Percentiles rank a stretch among this genome's conserved stretches.
Evolutionary conservation across 352 stramenopile genomes (phyloP).

Genomic region (Globisporangium polare): DNA sequence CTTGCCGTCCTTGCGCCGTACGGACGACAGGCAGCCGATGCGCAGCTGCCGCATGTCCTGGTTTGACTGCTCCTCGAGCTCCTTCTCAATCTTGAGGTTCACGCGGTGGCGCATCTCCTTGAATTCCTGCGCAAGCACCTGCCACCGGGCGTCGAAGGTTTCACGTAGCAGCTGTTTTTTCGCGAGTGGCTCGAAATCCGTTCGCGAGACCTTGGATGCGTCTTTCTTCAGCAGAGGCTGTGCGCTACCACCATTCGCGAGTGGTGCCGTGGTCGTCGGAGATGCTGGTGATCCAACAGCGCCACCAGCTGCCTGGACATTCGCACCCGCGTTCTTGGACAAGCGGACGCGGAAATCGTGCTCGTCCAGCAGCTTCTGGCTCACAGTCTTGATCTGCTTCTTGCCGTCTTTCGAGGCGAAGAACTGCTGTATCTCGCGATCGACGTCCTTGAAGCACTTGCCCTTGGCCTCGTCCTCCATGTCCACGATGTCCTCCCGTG

Average conservation of each 20-base stretch:
- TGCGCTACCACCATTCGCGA: neutral
- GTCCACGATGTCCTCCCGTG: constrained; percentile 66
- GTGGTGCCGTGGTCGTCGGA: neutral
- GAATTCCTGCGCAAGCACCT: constrained; percentile 52
- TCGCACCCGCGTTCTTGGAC: constrained; percentile 28
- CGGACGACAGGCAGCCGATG: constrained; percentile 71
- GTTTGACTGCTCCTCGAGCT: constrained; percentile 58
- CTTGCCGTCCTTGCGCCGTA: constrained; percentile 61
- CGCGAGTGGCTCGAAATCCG: constrained; percentile 75
- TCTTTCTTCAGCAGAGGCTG: constrained; percentile 48
- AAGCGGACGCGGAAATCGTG: constrained; percentile 79
- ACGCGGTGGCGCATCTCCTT: constrained; percentile 67
- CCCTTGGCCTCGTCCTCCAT: constrained; percentile 74
- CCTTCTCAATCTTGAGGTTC: constrained; percentile 63
- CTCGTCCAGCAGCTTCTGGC: constrained; percentile 76
- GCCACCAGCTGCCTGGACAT: neutral
- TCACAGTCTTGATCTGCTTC: constrained; percentile 49
- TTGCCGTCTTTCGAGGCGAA: constrained; percentile 77
- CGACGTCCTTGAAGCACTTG: constrained; percentile 68
- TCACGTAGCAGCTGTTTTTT: constrained; percentile 81
- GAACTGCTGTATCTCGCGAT: constrained; percentile 54
- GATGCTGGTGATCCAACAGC: neutral
- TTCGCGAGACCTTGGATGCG: constrained; percentile 47
- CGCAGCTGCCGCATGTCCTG: constrained; percentile 54
- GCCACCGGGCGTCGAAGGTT: constrained; percentile 63